Evolutionary conservation across 139 green algal species (phyloP), one percentile per base, ranked within the genome.

Genomic region (Gonium pectorale): DNA sequence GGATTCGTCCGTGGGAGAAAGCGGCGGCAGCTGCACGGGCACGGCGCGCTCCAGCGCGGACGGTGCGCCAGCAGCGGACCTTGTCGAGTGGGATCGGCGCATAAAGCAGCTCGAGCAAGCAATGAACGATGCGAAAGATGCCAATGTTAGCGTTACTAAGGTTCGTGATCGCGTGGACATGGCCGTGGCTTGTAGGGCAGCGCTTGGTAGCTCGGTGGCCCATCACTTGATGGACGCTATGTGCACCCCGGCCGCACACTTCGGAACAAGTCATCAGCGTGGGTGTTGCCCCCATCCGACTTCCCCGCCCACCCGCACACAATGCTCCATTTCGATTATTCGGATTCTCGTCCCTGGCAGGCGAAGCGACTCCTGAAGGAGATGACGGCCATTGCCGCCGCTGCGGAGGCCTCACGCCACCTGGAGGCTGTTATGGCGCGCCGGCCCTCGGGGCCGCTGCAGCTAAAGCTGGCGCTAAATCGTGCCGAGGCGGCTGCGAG

Each of bases 331-430:
- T n/a, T n/a, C n/a, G n/a, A n/a, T n/a, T n/a, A n/a, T n/a, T n/a
- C n/a, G n/a, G n/a, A n/a, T n/a, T n/a, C n/a, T n/a, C n/a, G n/a
- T n/a, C n/a, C n/a, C n/a, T n/a, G n/a, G n/a, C 81, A 92, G 78
- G 94, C 94, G 27, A 95, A 93, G 80, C 83, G 86, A 72, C 79
- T 96, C n/a, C 77, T 95, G 13, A 95, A 94, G 56, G 94, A 97
- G 73, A 86, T 97, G 71, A 89, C 94, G 83, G 90, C 89, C 26
- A 89, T 96, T 82, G 83, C 87, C 0, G 86, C 88, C 8, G 94
- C 92, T 22, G 89, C 92, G 24, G 94, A 94, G 44, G 93, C 92
- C 6, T 88, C 88, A 11, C 64, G 71, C 11, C 56, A 80, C 51
- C 90, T 97, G 59, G 80, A 94, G 24, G 80, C 81, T 2, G 88